Evolutionary conservation across 2,329 filamentous ascomycete genomes (phyloP).

Genomic region (Cladophialophora carrionii): DNA sequence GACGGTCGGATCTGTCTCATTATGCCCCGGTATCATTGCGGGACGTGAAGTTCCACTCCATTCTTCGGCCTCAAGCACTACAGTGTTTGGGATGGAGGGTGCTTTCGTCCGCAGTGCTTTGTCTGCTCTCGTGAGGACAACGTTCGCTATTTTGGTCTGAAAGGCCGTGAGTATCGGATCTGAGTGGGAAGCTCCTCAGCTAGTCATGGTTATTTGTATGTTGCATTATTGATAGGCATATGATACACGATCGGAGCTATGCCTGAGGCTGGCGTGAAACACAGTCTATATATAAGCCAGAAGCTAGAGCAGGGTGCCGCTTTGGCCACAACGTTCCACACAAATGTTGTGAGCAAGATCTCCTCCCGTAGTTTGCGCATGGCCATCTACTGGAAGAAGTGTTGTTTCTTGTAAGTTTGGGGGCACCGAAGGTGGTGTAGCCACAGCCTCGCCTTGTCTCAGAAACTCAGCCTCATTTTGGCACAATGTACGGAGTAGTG

Average conservation of each 20-base stretch:
- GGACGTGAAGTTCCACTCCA: neutral
- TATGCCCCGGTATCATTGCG: neutral
- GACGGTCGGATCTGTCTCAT: neutral
- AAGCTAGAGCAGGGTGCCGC: neutral
- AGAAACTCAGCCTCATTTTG: neutral
- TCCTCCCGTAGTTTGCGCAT: neutral
- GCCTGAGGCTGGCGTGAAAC: neutral
- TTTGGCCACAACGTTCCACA: neutral
- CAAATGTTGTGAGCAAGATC: neutral
- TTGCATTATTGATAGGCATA: neutral
- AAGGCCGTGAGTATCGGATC: neutral
- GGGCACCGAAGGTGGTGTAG: too few relatives aligned
- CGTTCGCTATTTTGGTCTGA: neutral
- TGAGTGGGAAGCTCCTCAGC: neutral
- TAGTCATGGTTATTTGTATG: neutral
- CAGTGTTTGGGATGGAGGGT: neutral
- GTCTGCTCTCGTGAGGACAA: neutral
- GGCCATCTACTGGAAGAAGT: neutral
- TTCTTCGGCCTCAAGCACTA: neutral
- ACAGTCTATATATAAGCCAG: neutral
- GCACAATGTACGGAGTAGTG: too few relatives aligned
- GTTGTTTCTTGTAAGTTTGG: neutral
- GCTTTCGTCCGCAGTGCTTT: neutral
- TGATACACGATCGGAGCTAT: neutral
- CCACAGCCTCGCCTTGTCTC: neutral